Evolutionary conservation across 2,329 filamentous ascomycete genomes (phyloP).

Genomic region (Xylaria sp.): DNA sequence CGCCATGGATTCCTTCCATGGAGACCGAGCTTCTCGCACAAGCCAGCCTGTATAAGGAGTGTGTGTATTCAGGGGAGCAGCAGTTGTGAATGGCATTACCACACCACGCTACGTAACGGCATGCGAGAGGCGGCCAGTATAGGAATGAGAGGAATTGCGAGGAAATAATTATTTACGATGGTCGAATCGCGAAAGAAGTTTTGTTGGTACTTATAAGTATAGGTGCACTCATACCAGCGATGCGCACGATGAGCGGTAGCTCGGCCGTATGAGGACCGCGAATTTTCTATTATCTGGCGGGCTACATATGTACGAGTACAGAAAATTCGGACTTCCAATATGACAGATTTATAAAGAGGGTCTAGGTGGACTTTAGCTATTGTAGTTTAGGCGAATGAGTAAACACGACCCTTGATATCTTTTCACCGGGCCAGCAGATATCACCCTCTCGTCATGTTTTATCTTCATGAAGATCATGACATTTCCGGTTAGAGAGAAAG

Average conservation of each 20-base stretch:
- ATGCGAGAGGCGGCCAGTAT: not conserved
- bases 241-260: not conserved
- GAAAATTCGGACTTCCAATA: not conserved
- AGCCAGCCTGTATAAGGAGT: conserved; percentile 27
- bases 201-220: not conserved
- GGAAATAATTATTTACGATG: not conserved
- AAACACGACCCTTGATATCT: not conserved
- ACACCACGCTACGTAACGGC: not conserved
- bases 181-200: not conserved
- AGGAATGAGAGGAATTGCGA: not conserved
- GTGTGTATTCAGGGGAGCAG: not conserved
- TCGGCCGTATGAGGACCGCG: not conserved
- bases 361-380: not conserved
- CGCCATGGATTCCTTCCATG: conserved; percentile 29
- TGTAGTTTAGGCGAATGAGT: not conserved
- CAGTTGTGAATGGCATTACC: not conserved
- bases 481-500: no score
- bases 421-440: not conserved
- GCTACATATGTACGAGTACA: conserved; percentile 2
- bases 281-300: not conserved
- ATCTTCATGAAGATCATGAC: no score
- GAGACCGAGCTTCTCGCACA: conserved; percentile 1
- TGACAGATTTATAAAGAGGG: not conserved
- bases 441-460: not conserved
- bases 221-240: not conserved